These are phyloP conservation scores for Endothia cerciana DNA, from an alignment of 2,329 filamentous ascomycete species.

Conservation along the genomic window DNA sequence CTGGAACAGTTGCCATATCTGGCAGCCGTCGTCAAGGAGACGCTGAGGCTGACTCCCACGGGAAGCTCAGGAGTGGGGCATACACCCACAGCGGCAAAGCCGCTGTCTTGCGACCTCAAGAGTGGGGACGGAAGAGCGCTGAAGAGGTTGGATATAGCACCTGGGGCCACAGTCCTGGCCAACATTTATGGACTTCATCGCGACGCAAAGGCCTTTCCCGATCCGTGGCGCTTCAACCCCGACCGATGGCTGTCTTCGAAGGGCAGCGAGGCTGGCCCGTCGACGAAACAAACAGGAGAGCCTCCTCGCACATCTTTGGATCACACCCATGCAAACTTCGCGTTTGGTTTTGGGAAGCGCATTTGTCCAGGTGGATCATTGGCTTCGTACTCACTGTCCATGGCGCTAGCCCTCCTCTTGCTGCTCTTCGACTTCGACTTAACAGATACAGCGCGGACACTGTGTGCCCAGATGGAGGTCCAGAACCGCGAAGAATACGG, in stretches of 20 bases:
- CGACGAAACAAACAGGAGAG: not conserved
- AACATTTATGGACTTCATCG: slow-evolving; percentile 27
- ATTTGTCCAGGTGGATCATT: slow-evolving; percentile 23
- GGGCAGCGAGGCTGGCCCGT: not conserved
- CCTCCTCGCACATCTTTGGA: not conserved
- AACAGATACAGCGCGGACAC: not conserved
- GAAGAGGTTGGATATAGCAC: not conserved
- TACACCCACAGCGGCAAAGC: slow-evolving; percentile 4
- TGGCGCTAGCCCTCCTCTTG: slow-evolving; percentile 22
- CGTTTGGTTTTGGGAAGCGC: slow-evolving; percentile 25
- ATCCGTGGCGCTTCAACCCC: slow-evolving; percentile 25
- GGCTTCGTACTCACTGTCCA: slow-evolving; percentile 22
- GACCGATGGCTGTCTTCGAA: slow-evolving; percentile 17
- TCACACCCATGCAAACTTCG: slow-evolving; percentile 20
- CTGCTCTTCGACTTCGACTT: slow-evolving; percentile 24
- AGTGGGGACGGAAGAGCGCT: too few species aligned
- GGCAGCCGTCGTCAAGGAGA: slow-evolving; percentile 22
- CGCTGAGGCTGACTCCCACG: slow-evolving; percentile 24
- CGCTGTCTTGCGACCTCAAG: slow-evolving; percentile 3
- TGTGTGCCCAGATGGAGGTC: slow-evolving; percentile 1
- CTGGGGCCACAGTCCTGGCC: slow-evolving; percentile 21
- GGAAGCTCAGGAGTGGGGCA: slow-evolving; percentile 27
- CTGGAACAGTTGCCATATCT: slow-evolving; percentile 21
- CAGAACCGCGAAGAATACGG: slow-evolving; percentile 16
- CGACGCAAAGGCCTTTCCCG: slow-evolving; percentile 12